Base-by-base conservation (phyloP, 768 basidiomycete species). In the Cubamyces lactineus region DNA sequence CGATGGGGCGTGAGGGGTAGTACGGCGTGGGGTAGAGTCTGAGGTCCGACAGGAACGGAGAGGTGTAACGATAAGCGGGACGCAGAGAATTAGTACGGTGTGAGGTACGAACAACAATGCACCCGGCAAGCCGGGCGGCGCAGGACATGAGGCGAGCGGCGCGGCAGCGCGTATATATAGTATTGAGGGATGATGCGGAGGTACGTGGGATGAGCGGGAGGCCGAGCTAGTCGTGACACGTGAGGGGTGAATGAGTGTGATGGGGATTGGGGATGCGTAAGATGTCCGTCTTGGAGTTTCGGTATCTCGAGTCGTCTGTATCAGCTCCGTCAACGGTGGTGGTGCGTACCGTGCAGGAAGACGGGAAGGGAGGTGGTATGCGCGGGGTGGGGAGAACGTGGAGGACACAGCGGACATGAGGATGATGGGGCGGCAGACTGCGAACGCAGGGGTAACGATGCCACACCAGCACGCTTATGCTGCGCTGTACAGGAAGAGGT, bases 401-500 rank as follows among this genome's bases (percentile, higher is more conserved):
- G 45, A 16, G 46, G 43, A 28, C 45, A 23, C 38, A 58, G 26
- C 47, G 42, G 53, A 24, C 17, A 45, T 39, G 23, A 26, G 24
- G 42, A 26, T 50, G 48, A 39, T 15, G 42, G 28, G 23, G 26
- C 28, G 48, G 48, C 23, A 21, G 50, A 28, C 30, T 39, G 55
- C 26, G 38, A 38, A 43, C 3, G 58, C 24, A 21, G 48, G 53
- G 53, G 55, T 40, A 52, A 42, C 47, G 42, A 17, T 34, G 49
- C 41, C 40, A 51, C 12, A 53, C n/a, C 51, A 45, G 16, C 50
- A 38, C 34, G 54, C 48, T 79, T 66, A 82, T 76, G 81, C 79
- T 34, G 80, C 88, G 76, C 88, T 89, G 78, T 90, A 90, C 76
- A 92, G 78, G 84, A 89, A 96, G 77, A 97, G 78, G 77, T 97